Percentiles rank a stretch among this genome's conserved stretches.
These are phyloP conservation scores for Phallus indusiatus DNA, from an alignment of 768 basidiomycete species.

Conservation along the genomic window DNA sequence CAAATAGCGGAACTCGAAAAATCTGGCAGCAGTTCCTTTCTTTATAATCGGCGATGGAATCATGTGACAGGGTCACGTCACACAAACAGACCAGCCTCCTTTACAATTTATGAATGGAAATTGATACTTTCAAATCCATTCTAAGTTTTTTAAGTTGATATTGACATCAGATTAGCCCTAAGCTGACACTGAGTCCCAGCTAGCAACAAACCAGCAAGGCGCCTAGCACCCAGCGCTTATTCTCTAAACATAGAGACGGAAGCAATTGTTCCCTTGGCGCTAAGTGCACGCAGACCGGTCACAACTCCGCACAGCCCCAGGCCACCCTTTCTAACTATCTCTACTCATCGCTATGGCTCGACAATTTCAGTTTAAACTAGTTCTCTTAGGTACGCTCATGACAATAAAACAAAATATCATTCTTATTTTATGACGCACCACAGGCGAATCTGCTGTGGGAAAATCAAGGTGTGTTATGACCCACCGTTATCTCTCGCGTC, in stretches of 20 bases:
- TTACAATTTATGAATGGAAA: too few species aligned
- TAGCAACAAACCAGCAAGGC: conserved; percentile 12
- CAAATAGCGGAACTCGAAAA: conserved; percentile 1
- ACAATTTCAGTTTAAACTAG: conserved; percentile 93
- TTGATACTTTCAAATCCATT: too few species aligned
- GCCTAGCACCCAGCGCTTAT: neutral
- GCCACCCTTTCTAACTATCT: conserved; percentile 20
- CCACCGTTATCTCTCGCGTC: neutral
- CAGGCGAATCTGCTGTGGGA: conserved; percentile 96
- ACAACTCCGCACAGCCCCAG: conserved; percentile 16
- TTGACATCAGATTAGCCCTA: too few species aligned
- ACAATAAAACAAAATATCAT: neutral
- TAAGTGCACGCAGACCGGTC: conserved; percentile 13
- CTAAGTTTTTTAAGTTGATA: too few species aligned
- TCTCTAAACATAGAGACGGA: neutral
- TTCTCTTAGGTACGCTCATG: conserved; percentile 67
- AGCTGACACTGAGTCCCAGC: too few species aligned
- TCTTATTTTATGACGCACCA: neutral
- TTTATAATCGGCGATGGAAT: neutral
- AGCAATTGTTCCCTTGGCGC: neutral
- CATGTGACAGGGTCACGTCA: too few species aligned
- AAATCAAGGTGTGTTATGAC: conserved; percentile 67
- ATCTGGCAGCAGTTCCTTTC: neutral
- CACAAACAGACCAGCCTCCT: too few species aligned
- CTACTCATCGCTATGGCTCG: conserved; percentile 62